These are phyloP conservation scores for Rhizopogon sp. DNA, from an alignment of 768 basidiomycete genomes.

Conservation along the genomic window DNA sequence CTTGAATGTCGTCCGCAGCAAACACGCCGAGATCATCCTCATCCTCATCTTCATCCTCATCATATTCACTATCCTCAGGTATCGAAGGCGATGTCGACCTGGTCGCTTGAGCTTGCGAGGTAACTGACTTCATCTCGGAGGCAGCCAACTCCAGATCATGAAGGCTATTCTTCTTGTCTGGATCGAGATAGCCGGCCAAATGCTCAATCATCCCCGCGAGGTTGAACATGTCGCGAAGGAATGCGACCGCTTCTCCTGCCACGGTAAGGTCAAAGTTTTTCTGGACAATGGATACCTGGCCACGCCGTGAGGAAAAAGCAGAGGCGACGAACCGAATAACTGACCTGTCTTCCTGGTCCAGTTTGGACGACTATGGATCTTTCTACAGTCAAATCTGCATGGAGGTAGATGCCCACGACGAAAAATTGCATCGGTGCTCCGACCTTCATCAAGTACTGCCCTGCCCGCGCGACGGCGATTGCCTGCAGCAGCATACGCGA, in stretches of 20 bases:
- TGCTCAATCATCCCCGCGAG: too few species aligned
- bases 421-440: conserved; percentile 3
- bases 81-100: too few species aligned
- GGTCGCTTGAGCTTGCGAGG: too few species aligned
- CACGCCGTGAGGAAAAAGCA: not conserved
- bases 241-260: not conserved
- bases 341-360: not conserved
- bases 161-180: too few species aligned
- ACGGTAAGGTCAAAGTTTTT: not conserved
- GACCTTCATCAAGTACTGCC: not conserved
- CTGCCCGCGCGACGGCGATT: not conserved
- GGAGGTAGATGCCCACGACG: conserved; percentile 8
- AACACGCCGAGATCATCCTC: conserved; percentile 2
- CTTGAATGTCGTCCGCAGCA: not conserved
- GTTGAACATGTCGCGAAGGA: not conserved
- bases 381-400: not conserved
- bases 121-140: too few species aligned
- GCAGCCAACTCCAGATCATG: too few species aligned
- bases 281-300: conserved; percentile 5
- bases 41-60: not conserved
- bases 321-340: not conserved
- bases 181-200: too few species aligned
- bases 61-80: not conserved
- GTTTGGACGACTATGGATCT: conserved; percentile 5
- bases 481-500: conserved; percentile 12